Conservation (phyloP, 129 eudicot species). For the Artemisia tridentata region DNA sequence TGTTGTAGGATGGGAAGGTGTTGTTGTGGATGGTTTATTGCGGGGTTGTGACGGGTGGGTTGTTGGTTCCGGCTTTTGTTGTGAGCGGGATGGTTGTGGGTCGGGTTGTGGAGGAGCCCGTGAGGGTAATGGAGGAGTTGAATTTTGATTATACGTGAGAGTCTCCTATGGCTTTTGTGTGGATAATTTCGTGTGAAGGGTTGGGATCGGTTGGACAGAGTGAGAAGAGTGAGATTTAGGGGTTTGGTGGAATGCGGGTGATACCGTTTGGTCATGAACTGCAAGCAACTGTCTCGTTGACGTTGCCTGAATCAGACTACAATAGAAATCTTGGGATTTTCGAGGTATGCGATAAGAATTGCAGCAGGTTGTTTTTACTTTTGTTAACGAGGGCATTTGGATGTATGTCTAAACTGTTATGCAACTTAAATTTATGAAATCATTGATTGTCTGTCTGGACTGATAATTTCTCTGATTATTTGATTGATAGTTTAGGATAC, state of each 20-base stretch:
- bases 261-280: conserved; percentile 61
- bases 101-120: conserved; percentile 65
- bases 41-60: conserved; percentile 45
- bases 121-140: conserved; percentile 44
- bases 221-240: conserved; percentile 34
- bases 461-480: too few species aligned
- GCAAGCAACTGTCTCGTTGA: conserved; percentile 61
- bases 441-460: too few species aligned
- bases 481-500: too few species aligned
- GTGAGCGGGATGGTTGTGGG: conserved; percentile 58
- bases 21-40: conserved; percentile 67
- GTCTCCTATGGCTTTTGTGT: conserved; percentile 73
- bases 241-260: conserved; percentile 33
- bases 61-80: conserved; percentile 57
- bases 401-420: neutral
- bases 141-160: conserved; percentile 64
- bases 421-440: neutral
- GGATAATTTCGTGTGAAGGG: conserved; percentile 39
- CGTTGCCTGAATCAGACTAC: conserved; percentile 80
- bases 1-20: conserved; percentile 57
- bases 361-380: neutral
- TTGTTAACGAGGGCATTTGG: neutral
- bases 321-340: conserved; percentile 86
- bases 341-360: conserved; percentile 50
- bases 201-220: conserved; percentile 18